Evolutionary conservation across 257 asterid genomes (phyloP), one percentile per base, ranked within the genome.

Genomic region (Solanum pinnatisectum): DNA sequence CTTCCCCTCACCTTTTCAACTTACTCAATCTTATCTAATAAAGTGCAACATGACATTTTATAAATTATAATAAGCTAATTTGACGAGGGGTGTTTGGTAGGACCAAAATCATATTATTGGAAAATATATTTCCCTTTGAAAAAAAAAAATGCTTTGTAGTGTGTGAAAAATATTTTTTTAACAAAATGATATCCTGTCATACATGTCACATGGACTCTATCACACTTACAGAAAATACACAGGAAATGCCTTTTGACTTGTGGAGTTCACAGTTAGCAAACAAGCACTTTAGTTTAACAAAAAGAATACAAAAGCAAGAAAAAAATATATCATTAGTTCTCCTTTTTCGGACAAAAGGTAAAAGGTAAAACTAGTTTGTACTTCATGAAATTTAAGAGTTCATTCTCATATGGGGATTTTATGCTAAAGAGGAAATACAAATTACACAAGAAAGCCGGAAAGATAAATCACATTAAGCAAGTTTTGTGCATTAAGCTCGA

Each of bases 401-500:
- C 3, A 2, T 23, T 60, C 60, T 60, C 15, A 23, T 60, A 23
- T 23, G 13, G 63, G 4, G 0, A 9, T 3, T 59, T 10, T 60
- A 0, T 60, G 6, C 1, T 18, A 7, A 22, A 6, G 1, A 60
- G 1, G 25, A 8, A 60, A 60, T 22, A 0, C 12, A 1, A 60
- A 60, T 60, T 22, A 9, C 5, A 22, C 68, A 9, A 13, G 0
- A 46, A 4, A 46, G 6, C 11, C 9, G 3, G 0, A 40, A 10
- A 40, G 15, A 0, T 49, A 23, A 23, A 23, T 0, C 6, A 11
- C 6, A 60, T 22, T 0, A 22, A 60, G 15, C 14, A 60, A 73
- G 8, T 3, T 2, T 65, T 1, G 8, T 25, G 4, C 0, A 65
- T 10, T 25, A 5, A 65, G 4, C 1, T n/a, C 11, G 8, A 65